Percentiles rank a stretch among this genome's conserved stretches.
These are phyloP conservation scores for Pyropia haitanensis DNA, from an alignment of 23 red algal genomes.

Conservation along the genomic window DNA sequence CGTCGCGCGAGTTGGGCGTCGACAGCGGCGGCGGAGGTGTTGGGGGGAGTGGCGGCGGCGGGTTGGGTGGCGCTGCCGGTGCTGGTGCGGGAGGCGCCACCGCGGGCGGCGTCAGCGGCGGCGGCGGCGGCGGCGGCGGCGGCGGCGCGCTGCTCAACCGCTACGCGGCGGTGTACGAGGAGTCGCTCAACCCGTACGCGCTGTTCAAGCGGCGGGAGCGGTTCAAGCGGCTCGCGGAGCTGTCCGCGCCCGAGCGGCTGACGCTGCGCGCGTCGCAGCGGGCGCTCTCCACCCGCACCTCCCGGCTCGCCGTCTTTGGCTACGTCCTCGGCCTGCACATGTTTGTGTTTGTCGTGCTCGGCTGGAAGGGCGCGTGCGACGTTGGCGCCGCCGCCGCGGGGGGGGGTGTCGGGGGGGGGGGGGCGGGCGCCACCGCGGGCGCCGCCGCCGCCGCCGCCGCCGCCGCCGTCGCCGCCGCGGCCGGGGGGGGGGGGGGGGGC, in stretches of 20 bases:
- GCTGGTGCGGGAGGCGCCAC: not conserved
- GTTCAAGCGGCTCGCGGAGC: slow-evolving; percentile 46
- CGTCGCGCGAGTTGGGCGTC: no score
- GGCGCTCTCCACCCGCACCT: slow-evolving; percentile 34
- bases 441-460: no score
- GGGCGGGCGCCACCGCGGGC: no score
- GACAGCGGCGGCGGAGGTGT: no score
- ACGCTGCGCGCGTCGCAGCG: slow-evolving; percentile 50
- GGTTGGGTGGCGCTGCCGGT: not conserved
- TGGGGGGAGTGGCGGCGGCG: not conserved
- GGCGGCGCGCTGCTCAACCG: slow-evolving; percentile 31
- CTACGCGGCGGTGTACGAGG: slow-evolving; percentile 58
- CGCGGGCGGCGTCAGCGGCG: not conserved
- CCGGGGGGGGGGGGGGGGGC: no score
- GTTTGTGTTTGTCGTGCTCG: slow-evolving; percentile 64
- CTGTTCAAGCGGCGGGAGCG: slow-evolving; percentile 62
- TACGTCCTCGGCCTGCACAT: slow-evolving; percentile 65
- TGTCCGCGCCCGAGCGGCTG: slow-evolving; percentile 56
- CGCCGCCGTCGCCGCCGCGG: no score
- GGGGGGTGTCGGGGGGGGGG: no score
- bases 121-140: slow-evolving; percentile 12
- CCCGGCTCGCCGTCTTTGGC: slow-evolving; percentile 52
- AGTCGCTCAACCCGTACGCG: slow-evolving; percentile 63
- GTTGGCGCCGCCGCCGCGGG: no score
- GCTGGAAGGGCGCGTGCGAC: slow-evolving; percentile 3